Conservation (phyloP, 257 asterid genomes). For the Prunella vulgaris region DNA sequence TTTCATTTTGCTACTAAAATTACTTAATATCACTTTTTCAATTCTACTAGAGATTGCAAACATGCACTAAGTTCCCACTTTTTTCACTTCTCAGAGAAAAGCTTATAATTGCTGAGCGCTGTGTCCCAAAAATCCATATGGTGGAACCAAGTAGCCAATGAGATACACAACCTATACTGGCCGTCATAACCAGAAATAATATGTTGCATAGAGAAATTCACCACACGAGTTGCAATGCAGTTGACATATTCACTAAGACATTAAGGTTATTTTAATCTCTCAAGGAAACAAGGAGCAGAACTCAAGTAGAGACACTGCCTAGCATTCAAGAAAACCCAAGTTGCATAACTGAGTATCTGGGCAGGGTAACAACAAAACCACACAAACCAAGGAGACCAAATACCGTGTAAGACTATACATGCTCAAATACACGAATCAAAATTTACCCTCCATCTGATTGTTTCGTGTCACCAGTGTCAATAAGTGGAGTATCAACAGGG, state of each 20-base stretch:
- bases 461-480: constrained; percentile 74
- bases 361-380: constrained; percentile 7
- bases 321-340: not conserved
- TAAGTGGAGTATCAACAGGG: constrained; percentile 65
- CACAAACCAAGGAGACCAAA: constrained; percentile 18
- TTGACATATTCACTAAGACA: not conserved
- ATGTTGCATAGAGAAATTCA: not conserved
- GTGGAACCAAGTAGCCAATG: not conserved
- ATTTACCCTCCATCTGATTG: constrained; percentile 56
- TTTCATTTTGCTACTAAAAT: too few species aligned
- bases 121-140: not conserved
- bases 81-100: not conserved
- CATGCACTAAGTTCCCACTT: not conserved
- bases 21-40: too few species aligned
- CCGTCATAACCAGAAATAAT: not conserved
- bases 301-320: constrained; percentile 2
- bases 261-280: not conserved
- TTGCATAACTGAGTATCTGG: not conserved
- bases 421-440: constrained; percentile 13
- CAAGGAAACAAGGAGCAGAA: not conserved
- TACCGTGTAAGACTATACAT: constrained; percentile 5
- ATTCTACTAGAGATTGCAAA: too few species aligned
- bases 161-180: not conserved
- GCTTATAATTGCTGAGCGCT: not conserved
- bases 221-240: not conserved